Percentiles rank a stretch among this genome's conserved stretches.
These are phyloP conservation scores for Cystofilobasidium capitatum DNA, from an alignment of 768 basidiomycete genomes.

Conservation along the genomic window DNA sequence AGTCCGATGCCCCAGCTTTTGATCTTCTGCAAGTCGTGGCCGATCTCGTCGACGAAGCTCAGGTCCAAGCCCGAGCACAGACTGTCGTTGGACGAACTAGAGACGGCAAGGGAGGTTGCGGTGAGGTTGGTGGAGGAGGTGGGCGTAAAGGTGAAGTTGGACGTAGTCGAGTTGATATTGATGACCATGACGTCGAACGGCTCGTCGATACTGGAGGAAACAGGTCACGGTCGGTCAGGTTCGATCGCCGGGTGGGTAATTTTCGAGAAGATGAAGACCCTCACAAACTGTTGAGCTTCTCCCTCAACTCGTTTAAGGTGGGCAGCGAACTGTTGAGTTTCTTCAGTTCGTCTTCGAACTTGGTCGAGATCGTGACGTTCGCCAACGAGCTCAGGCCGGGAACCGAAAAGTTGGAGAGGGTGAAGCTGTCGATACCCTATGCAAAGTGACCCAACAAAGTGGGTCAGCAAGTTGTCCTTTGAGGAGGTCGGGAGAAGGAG, in stretches of 20 bases:
- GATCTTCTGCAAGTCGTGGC: slow-evolving; percentile 63
- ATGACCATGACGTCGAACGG: slow-evolving; percentile 52
- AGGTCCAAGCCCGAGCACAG: slow-evolving; percentile 75
- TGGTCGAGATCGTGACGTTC: slow-evolving; percentile 69
- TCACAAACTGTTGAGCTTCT: slow-evolving; percentile 58
- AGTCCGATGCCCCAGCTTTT: slow-evolving; percentile 70
- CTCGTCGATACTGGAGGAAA: slow-evolving; percentile 17
- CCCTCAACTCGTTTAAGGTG: slow-evolving; percentile 62
- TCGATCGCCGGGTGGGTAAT: background rate
- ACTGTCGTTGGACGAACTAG: slow-evolving; percentile 15
- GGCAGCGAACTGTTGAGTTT: slow-evolving; percentile 73
- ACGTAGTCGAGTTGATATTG: slow-evolving; percentile 51
- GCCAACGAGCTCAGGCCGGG: slow-evolving; percentile 64
- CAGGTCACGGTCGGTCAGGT: background rate
- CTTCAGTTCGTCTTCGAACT: slow-evolving; percentile 62
- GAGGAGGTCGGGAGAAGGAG: background rate
- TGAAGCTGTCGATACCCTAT: slow-evolving; percentile 45
- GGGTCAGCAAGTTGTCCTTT: slow-evolving; percentile 51
- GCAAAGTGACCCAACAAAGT: slow-evolving; percentile 43
- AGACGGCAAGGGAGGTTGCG: slow-evolving; percentile 12
- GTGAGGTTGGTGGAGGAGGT: slow-evolving; percentile 30
- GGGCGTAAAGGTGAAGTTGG: slow-evolving; percentile 50
- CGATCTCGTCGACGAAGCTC: slow-evolving; percentile 75
- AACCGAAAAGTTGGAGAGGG: slow-evolving; percentile 60
- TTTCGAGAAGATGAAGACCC: slow-evolving; percentile 34